A percentile compares a stretch with the other conserved stretches of the same genome.
Evolutionary conservation across 805 yeast genomes (phyloP).

Genomic region (Yamadazyma tumulicola): DNA sequence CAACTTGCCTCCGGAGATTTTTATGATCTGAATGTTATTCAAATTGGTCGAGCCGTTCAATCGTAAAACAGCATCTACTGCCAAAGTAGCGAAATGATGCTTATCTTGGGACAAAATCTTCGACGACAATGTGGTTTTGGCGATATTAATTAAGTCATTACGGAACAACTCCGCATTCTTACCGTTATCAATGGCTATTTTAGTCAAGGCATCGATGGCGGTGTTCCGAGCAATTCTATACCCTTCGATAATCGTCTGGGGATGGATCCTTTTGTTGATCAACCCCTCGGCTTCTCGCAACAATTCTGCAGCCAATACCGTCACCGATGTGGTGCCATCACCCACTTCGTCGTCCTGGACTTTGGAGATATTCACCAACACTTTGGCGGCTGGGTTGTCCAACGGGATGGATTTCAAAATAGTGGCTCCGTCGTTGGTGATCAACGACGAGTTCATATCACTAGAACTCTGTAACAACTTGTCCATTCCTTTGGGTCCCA

Average conservation of each 20-base stretch:
- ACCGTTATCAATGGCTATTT: constrained; percentile 72
- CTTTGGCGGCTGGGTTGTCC: constrained; percentile 97
- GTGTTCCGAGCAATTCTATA: constrained; percentile 82
- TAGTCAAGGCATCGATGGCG: constrained; percentile 79
- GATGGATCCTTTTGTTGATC: constrained; percentile 91
- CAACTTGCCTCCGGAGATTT: constrained; percentile 89
- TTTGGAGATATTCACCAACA: constrained; percentile 88
- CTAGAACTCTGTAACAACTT: constrained; percentile 85
- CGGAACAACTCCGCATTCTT: constrained; percentile 56
- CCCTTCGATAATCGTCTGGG: constrained; percentile 96
- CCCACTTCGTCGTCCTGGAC: constrained; percentile 99
- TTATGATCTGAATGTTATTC: constrained; percentile 89
- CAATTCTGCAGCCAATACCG: constrained; percentile 87
- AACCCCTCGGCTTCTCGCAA: constrained; percentile 92
- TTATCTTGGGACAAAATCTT: constrained; percentile 95
- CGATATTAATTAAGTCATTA: constrained; percentile 77
- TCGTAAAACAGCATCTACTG: constrained; percentile 91
- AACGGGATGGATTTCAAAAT: constrained; percentile 90
- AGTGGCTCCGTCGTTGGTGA: constrained; percentile 98
- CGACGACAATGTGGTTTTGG: constrained; percentile 90
- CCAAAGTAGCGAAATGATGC: constrained; percentile 80
- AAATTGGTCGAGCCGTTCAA: constrained; percentile 83
- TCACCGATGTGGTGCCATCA: constrained; percentile 96
- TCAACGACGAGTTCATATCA: constrained; percentile 64
- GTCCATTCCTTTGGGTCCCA: constrained; percentile 99